Evolutionary conservation across 768 basidiomycete genomes (phyloP).

Genomic region (Rhodotorula taiwanensis): DNA sequence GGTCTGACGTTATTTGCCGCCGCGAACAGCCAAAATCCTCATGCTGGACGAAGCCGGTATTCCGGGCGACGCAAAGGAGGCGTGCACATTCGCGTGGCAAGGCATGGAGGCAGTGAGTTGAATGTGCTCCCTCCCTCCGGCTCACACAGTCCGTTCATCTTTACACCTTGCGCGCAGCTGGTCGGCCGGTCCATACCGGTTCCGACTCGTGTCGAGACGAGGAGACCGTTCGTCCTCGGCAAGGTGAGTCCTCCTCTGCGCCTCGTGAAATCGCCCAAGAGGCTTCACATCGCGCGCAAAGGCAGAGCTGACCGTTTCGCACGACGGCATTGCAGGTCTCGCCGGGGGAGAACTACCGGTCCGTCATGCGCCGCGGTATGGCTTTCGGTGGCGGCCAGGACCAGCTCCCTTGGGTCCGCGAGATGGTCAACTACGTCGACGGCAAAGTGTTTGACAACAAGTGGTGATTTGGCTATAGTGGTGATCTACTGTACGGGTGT

Average conservation of each 20-base stretch:
- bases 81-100: constrained; percentile 40
- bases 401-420: constrained; percentile 6
- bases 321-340: too few relatives aligned
- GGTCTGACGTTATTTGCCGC: background rate
- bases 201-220: constrained; percentile 13
- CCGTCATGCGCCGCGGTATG: constrained; percentile 6
- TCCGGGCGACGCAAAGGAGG: constrained; percentile 38
- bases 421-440: constrained; percentile 18
- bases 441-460: constrained; percentile 12
- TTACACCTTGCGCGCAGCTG: background rate
- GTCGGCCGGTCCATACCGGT: constrained; percentile 12
- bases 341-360: constrained; percentile 16
- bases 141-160: background rate
- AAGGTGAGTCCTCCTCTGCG: constrained; percentile 21
- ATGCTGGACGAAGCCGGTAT: constrained; percentile 38
- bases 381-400: constrained; percentile 7
- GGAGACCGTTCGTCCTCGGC: constrained; percentile 31
- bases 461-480: too few relatives aligned
- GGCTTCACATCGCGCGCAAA: too few relatives aligned
- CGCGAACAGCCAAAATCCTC: constrained; percentile 29
- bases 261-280: too few relatives aligned
- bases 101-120: constrained; percentile 35
- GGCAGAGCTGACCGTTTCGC: too few relatives aligned
- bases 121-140: background rate
- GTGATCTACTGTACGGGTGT: too few relatives aligned